Evolutionary conservation across 1,139 yeast genomes (phyloP).

Genomic region (Diutina sp.): DNA sequence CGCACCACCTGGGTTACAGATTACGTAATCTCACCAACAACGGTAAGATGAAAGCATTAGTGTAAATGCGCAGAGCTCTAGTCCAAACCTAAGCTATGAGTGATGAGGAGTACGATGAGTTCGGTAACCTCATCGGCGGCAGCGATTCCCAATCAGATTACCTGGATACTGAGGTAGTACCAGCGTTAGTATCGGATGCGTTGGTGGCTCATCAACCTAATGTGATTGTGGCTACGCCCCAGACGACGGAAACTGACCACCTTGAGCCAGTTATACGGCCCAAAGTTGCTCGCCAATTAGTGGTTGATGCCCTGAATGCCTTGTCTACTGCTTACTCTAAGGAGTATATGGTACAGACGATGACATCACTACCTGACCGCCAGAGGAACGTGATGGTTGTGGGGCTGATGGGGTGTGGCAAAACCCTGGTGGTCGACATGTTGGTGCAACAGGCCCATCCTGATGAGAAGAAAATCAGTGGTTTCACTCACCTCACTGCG

Average conservation of each 20-base stretch:
- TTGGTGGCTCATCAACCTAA: not conserved
- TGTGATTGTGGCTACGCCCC: not conserved
- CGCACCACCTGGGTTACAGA: not conserved
- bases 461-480: constrained; percentile 4
- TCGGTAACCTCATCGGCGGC: constrained; percentile 63
- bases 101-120: constrained; percentile 65
- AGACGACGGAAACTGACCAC: not conserved
- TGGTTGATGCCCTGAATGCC: not conserved
- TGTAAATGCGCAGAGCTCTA: no score
- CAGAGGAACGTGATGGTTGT: constrained; percentile 67
- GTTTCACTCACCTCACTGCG: constrained; percentile 45
- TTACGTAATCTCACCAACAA: no score
- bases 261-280: not conserved
- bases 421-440: constrained; percentile 67
- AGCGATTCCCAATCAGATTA: constrained; percentile 33
- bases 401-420: constrained; percentile 85
- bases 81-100: no score
- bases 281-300: not conserved
- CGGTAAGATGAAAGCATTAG: no score
- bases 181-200: not conserved
- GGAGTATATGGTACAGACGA: constrained; percentile 41
- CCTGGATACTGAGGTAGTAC: constrained; percentile 10
- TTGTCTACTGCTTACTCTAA: constrained; percentile 31
- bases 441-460: constrained; percentile 54
- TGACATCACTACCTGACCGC: constrained; percentile 43